Percentiles rank a stretch among this genome's conserved stretches.
Conservation (phyloP, 768 basidiomycete species). For the Tubosaeta sp. region DNA sequence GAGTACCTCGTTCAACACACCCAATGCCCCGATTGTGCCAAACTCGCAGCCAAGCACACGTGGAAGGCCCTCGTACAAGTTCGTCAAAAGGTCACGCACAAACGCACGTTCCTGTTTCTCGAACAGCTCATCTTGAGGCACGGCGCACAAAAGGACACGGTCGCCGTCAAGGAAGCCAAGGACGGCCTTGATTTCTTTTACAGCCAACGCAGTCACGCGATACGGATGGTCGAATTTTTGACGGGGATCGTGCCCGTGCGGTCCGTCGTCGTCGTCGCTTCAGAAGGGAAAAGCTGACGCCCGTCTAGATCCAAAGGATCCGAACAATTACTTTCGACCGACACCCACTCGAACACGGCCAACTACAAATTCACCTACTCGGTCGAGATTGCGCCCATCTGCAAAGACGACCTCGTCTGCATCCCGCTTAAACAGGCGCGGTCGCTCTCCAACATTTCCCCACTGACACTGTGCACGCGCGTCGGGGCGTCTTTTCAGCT, state of each 20-base stretch:
- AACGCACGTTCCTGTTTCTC: conserved; percentile 95
- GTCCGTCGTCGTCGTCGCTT: conserved; percentile 40
- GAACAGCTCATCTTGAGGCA: conserved; percentile 98
- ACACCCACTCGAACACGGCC: conserved; percentile 88
- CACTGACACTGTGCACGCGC: conserved; percentile 82
- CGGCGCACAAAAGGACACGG: conserved; percentile 93
- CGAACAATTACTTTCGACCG: conserved; percentile 90
- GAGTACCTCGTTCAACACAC: conserved; percentile 93
- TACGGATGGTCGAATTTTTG: conserved; percentile 97
- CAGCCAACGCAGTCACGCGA: conserved; percentile 80
- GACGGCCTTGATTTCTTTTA: conserved; percentile 99
- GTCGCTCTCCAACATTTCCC: conserved; percentile 81
- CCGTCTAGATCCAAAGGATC: conserved; percentile 76
- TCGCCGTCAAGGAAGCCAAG: conserved; percentile 85
- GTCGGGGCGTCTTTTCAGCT: conserved; percentile 91
- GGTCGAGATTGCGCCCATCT: conserved; percentile 93
- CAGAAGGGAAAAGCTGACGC: background rate
- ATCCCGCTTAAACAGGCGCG: conserved; percentile 81
- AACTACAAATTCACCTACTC: conserved; percentile 98
- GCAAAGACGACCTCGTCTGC: conserved; percentile 96
- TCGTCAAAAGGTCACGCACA: conserved; percentile 98
- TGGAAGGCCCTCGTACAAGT: conserved; percentile 99
- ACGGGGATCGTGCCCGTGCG: conserved; percentile 80
- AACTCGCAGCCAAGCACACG: conserved; percentile 95
- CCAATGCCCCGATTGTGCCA: conserved; percentile 93